Evolutionary conservation across 2,329 filamentous ascomycete genomes (phyloP).

Genomic region (Lachnellula occidentalis): DNA sequence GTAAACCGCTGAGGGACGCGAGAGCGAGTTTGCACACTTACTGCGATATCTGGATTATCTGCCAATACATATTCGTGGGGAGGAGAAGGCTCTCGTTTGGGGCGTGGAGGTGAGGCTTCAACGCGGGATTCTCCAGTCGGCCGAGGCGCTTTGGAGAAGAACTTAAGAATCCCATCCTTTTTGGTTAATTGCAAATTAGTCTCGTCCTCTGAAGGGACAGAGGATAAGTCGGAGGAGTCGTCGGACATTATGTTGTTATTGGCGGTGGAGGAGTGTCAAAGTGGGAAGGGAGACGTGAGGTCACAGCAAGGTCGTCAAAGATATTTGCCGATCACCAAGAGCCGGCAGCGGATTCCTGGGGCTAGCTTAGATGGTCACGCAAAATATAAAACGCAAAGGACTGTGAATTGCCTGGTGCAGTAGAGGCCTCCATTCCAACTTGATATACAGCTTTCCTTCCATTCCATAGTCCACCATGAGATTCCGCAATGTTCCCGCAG

Average conservation of each 20-base stretch:
- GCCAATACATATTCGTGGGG: constrained; percentile 85
- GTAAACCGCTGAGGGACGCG: constrained; percentile 34
- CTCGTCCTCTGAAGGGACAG: constrained; percentile 49
- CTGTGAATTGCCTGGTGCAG: background rate
- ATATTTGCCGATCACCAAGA: constrained; percentile 7
- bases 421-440: background rate
- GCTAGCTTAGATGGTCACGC: constrained; percentile 10
- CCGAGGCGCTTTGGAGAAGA: constrained; percentile 53
- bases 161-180: constrained; percentile 59
- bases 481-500: background rate
- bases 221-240: constrained; percentile 59
- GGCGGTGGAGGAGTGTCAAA: constrained; percentile 11
- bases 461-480: background rate
- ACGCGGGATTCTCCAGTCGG: constrained; percentile 45
- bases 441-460: background rate
- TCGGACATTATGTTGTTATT: constrained; percentile 36
- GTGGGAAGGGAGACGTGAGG: constrained; percentile 7
- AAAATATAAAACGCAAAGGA: background rate
- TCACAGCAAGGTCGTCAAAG: constrained; percentile 2
- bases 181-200: constrained; percentile 45
- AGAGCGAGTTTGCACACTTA: constrained; percentile 50
- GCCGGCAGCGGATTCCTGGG: constrained; percentile 6
- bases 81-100: constrained; percentile 80
- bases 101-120: constrained; percentile 55
- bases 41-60: constrained; percentile 87